These are phyloP conservation scores for Pinus taeda DNA, from an alignment of 75 land plant genomes.

Conservation along the genomic window DNA sequence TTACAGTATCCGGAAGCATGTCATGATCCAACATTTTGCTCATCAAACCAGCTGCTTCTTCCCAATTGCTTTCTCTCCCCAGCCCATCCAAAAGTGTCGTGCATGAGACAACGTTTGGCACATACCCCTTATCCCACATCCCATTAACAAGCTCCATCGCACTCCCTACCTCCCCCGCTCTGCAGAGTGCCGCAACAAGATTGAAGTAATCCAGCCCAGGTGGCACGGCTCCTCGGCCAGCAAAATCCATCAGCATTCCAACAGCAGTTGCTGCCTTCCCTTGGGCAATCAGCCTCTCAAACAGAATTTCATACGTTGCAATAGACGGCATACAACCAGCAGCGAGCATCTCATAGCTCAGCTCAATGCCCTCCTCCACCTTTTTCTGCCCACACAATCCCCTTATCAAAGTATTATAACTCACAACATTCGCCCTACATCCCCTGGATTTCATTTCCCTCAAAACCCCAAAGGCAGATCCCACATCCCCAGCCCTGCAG, in stretches of 20 bases:
- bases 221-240: conserved; percentile 40
- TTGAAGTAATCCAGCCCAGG: conserved; percentile 44
- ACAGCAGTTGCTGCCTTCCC: conserved; percentile 35
- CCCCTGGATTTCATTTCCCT: conserved; percentile 45
- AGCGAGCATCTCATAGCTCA: conserved; percentile 73
- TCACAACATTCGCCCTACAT: conserved; percentile 53
- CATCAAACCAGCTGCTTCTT: conserved; percentile 24
- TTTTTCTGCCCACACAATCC: conserved; percentile 50
- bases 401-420: conserved; percentile 55
- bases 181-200: conserved; percentile 50
- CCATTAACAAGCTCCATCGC: conserved; percentile 48
- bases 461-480: conserved; percentile 42
- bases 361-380: conserved; percentile 46
- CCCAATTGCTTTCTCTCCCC: conserved; percentile 17
- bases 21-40: conserved; percentile 38
- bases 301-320: conserved; percentile 57
- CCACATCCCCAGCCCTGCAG: conserved; percentile 35
- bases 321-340: conserved; percentile 54
- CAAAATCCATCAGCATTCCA: conserved; percentile 53
- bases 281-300: conserved; percentile 50
- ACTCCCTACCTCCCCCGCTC: conserved; percentile 18
- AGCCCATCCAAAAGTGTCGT: conserved; percentile 52
- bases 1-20: conserved; percentile 49
- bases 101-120: conserved; percentile 41
- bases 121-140: conserved; percentile 28